Conservation (phyloP, 2,329 filamentous ascomycete species). For the Plenodomus tracheiphilus region DNA sequence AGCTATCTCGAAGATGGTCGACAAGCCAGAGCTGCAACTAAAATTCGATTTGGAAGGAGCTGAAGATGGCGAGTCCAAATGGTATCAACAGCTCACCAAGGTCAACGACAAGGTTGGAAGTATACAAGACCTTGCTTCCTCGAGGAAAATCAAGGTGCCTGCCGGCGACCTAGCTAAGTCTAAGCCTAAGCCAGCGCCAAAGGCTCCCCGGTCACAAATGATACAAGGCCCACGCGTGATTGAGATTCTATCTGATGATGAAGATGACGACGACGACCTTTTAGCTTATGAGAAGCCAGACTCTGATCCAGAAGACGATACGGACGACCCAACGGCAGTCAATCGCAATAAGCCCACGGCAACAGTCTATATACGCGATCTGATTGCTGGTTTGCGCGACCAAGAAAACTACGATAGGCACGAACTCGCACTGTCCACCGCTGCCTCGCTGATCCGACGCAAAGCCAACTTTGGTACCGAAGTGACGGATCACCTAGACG, state of each 20-base stretch:
- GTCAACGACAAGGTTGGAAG: slow-evolving; percentile 65
- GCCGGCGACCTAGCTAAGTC: slow-evolving; percentile 5
- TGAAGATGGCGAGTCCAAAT: slow-evolving; percentile 70
- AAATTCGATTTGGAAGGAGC: slow-evolving; percentile 84
- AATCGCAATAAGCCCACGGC: slow-evolving; percentile 79
- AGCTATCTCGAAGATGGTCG: slow-evolving; percentile 66
- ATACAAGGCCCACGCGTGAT: slow-evolving; percentile 51
- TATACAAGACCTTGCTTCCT: slow-evolving; percentile 19
- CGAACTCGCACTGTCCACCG: slow-evolving; percentile 75
- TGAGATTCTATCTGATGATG: slow-evolving; percentile 56
- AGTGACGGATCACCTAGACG: slow-evolving; percentile 79
- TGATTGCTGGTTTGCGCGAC: slow-evolving; percentile 78
- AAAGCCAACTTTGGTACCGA: slow-evolving; percentile 90
- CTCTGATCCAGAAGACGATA: slow-evolving; percentile 86
- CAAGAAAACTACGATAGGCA: slow-evolving; percentile 84
- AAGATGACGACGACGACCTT: slow-evolving; percentile 64
- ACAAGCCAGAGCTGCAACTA: slow-evolving; percentile 70
- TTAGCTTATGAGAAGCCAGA: slow-evolving; percentile 82
- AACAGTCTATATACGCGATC: slow-evolving; percentile 87
- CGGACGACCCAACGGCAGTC: slow-evolving; percentile 88
- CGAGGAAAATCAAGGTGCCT: not conserved
- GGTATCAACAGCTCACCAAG: slow-evolving; percentile 70
- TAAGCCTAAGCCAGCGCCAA: slow-evolving; percentile 12
- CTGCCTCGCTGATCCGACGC: slow-evolving; percentile 78
- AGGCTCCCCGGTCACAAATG: slow-evolving; percentile 21